phyloP scores from a whole-genome alignment of 2,329 filamentous ascomycete genomes.

The Cladosporium sp. region DNA sequence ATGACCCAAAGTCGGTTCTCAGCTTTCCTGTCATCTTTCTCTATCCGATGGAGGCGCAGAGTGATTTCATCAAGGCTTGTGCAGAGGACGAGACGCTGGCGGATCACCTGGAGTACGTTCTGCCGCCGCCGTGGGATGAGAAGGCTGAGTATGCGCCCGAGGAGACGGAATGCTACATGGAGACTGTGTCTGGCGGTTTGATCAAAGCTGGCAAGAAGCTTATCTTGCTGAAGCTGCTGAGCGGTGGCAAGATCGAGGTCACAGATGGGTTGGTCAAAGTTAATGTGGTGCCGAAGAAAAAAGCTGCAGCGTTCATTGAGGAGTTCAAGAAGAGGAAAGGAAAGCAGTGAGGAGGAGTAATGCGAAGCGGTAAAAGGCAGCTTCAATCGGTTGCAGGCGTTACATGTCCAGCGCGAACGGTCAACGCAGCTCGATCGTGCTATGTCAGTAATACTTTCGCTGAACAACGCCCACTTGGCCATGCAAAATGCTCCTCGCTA shows the following conservation, averaged over 20 bases:
- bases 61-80: constrained; percentile 86
- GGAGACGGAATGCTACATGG: constrained; percentile 80
- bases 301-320: constrained; percentile 68
- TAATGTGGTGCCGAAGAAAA: constrained; percentile 69
- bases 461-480: no score
- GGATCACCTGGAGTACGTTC: constrained; percentile 76
- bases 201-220: constrained; percentile 88
- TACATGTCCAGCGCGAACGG: no score
- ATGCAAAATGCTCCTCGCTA: no score
- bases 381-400: no score
- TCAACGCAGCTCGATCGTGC: no score
- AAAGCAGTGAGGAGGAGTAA: constrained; percentile 13
- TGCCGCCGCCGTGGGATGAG: constrained; percentile 82
- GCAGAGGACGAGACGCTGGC: constrained; percentile 67
- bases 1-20: constrained; percentile 66
- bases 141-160: constrained; percentile 56
- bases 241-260: constrained; percentile 72
- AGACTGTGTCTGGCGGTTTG: constrained; percentile 71
- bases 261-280: constrained; percentile 80
- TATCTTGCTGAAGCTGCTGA: constrained; percentile 65
- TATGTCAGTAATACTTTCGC: no score
- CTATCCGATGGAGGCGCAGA: constrained; percentile 76
- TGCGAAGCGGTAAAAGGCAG: neutral
- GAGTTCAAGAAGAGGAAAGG: constrained; percentile 71
- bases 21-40: constrained; percentile 74